phyloP scores from a whole-genome alignment of 2,329 filamentous ascomycete species.

The Aureobasidium sp. region DNA sequence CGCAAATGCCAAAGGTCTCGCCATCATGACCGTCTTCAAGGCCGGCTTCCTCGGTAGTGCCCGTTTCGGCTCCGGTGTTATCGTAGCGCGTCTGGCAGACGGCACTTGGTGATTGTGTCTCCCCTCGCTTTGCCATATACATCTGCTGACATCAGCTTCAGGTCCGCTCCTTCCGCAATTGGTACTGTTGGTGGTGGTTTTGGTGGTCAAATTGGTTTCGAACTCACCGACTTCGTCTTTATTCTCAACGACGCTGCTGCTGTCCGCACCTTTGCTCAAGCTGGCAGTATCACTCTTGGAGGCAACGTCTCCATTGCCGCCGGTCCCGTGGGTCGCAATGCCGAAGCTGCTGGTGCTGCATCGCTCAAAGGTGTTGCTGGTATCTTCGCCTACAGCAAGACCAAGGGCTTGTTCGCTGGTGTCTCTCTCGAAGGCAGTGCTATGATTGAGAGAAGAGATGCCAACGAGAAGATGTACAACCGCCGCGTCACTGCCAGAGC shows the following conservation, averaged over 20 bases:
- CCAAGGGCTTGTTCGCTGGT: slow-evolving; percentile 92
- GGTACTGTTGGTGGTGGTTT: slow-evolving; percentile 75
- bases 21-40: slow-evolving; percentile 79
- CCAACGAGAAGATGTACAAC: slow-evolving; percentile 93
- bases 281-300: slow-evolving; percentile 83
- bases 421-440: slow-evolving; percentile 90
- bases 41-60: slow-evolving; percentile 78
- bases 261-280: slow-evolving; percentile 89
- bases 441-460: slow-evolving; percentile 89
- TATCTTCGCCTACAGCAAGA: slow-evolving; percentile 96
- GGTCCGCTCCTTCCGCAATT: slow-evolving; percentile 71
- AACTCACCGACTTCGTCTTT: slow-evolving; percentile 92
- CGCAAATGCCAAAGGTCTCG: slow-evolving; percentile 85
- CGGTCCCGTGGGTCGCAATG: slow-evolving; percentile 87
- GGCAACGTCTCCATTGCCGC: slow-evolving; percentile 96
- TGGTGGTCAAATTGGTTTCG: slow-evolving; percentile 79
- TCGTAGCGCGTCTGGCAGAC: slow-evolving; percentile 70
- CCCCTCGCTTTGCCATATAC: neutral
- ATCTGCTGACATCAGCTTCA: slow-evolving; percentile 10
- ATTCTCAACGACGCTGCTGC: slow-evolving; percentile 88
- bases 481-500: slow-evolving; percentile 72
- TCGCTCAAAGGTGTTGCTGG: slow-evolving; percentile 83
- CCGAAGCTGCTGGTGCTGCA: slow-evolving; percentile 89
- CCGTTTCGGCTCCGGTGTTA: slow-evolving; percentile 73
- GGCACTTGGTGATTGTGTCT: slow-evolving; percentile 52